Percentiles rank a stretch among this genome's conserved stretches.
These are phyloP conservation scores for Fraxinus anomala DNA, from an alignment of 257 asterid species.

Conservation along the genomic window DNA sequence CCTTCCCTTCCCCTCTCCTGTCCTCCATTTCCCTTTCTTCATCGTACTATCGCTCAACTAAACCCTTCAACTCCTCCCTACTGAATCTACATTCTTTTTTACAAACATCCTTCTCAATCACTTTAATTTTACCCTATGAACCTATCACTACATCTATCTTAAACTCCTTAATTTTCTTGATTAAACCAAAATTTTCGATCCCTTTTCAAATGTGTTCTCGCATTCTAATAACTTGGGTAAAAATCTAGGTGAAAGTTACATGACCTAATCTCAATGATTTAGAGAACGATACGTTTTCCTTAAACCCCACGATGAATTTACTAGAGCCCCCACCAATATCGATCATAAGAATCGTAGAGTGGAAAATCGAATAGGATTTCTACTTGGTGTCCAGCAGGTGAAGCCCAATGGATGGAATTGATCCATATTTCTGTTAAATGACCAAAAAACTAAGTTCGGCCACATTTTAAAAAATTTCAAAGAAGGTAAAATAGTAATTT, in stretches of 20 bases:
- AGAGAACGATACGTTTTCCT: constrained; percentile 52
- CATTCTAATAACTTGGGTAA: constrained; percentile 38
- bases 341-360: constrained; percentile 52
- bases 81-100: constrained; percentile 68
- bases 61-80: constrained; percentile 53
- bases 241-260: constrained; percentile 54
- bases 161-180: constrained; percentile 46
- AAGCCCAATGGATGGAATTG: too few species aligned
- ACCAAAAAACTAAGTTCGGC: too few species aligned
- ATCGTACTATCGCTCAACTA: constrained; percentile 48
- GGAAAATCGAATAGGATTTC: constrained; percentile 37
- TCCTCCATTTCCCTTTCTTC: constrained; percentile 44
- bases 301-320: constrained; percentile 58
- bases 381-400: too few species aligned
- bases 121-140: constrained; percentile 74
- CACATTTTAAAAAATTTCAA: too few species aligned
- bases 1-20: constrained; percentile 35
- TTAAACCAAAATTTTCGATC: constrained; percentile 45
- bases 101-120: constrained; percentile 63
- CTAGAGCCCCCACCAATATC: constrained; percentile 93
- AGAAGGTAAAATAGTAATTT: too few species aligned
- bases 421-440: too few species aligned
- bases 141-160: constrained; percentile 59
- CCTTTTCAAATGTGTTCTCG: constrained; percentile 48
- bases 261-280: constrained; percentile 70